These are phyloP conservation scores for Alloteropsis semialata DNA, from an alignment of 176 grass and related monocot genomes.

Conservation along the genomic window DNA sequence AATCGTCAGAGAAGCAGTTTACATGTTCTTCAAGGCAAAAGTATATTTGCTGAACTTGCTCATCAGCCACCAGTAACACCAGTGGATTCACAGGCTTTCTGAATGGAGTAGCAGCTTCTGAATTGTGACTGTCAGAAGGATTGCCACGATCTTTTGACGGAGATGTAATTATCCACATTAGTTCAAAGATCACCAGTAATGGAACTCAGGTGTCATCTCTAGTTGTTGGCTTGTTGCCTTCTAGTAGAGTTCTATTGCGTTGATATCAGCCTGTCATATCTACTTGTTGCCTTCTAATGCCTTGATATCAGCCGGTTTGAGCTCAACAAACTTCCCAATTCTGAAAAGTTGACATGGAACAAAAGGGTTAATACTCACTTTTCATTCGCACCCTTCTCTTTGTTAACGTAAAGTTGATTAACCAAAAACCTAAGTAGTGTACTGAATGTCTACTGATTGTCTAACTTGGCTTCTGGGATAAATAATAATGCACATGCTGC, in stretches of 20 bases:
- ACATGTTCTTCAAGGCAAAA: constrained; percentile 7
- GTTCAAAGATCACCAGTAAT: neutral
- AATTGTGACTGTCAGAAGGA: neutral
- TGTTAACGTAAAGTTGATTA: neutral
- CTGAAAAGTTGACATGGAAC: constrained; percentile 42
- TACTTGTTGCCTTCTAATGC: constrained; percentile 57
- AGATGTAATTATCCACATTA: neutral
- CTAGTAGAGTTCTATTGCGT: no score
- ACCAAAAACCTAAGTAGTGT: neutral
- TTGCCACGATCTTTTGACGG: neutral
- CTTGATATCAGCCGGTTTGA: constrained; percentile 79
- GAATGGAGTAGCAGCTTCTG: neutral
- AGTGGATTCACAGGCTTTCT: neutral
- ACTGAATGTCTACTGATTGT: neutral
- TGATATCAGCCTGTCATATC: constrained; percentile 54
- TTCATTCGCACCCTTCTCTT: neutral
- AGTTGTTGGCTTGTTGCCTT: constrained; percentile 44
- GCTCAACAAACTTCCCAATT: constrained; percentile 82
- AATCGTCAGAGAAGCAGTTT: neutral
- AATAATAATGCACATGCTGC: neutral
- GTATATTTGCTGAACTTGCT: neutral
- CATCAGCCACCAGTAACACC: neutral
- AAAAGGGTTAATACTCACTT: constrained; percentile 15
- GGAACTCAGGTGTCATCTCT: constrained; percentile 12
- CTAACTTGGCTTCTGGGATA: constrained; percentile 1